Base-by-base conservation (phyloP, 2,329 filamentous ascomycete species). In the Cordyceps javanica region DNA sequence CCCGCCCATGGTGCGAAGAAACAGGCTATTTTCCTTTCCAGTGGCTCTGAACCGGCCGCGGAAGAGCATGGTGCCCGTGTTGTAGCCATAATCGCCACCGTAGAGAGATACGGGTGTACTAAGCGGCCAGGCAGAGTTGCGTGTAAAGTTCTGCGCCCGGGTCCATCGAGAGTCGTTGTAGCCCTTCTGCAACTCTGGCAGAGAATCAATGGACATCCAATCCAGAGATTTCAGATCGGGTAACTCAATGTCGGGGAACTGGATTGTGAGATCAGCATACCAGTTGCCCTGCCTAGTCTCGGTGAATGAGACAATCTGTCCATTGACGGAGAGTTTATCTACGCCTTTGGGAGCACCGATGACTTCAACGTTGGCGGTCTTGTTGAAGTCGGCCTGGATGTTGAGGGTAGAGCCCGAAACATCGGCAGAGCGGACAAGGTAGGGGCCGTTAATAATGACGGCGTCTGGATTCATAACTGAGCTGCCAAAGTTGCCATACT, bases 311-410 rank as follows among this genome's bases (percentile, higher is more conserved):
- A 72, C 46, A 2, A 65, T 55, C 38, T 70, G 67, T 13, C 69
- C 70, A 32, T 75, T 75, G 23, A 72, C 62, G 14, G 68, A 65
- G 32, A 82, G 65, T 4, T 66, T 70, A 14, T 77, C 76, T 11
- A 81, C 73, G 1, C 65, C 68, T 2, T 71, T 66, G 1, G 81
- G 76, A 0, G 82, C 85, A 11, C 84, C 82, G 34, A 89, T 79
- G 32, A 90, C 75, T 62, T 89, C 85, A 34, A 91, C 72, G 0
- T 79, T 67, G 0, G 83, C 83, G 0, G 86, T 90, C 2, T 78
- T 72, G 63, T 90, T 90, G 58, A 90, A 74, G 65, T 91, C 88
- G 8, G 85, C 88, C 10, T 78, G 81, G n/a, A 91, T 69, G 38
- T 81, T 73, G 10, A 91, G 72, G 2, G 77, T 76, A 26, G 70